A percentile compares a stretch with the other conserved stretches of the same genome.
Conservation (phyloP, 495 filamentous ascomycete species). For the Xylaria scruposa region DNA sequence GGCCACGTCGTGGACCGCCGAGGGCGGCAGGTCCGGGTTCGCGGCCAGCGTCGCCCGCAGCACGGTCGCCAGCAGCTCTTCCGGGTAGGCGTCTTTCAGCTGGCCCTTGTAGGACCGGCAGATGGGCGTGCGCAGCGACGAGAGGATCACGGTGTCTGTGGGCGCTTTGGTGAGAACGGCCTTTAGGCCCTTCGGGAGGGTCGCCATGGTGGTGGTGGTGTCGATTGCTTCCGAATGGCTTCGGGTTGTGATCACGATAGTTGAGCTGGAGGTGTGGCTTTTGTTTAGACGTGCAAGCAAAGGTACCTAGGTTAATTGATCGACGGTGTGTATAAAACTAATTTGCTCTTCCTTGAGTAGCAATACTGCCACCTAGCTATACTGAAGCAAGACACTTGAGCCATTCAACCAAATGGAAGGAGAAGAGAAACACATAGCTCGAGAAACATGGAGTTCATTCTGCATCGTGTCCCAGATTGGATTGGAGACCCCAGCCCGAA, state of each 20-base stretch:
- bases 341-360: not conserved
- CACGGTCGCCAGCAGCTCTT: constrained; percentile 84
- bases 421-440: not conserved
- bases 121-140: constrained; percentile 84
- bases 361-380: not conserved
- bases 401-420: not conserved
- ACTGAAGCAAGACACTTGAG: not conserved
- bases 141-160: constrained; percentile 86
- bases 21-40: constrained; percentile 76
- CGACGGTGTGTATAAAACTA: not conserved
- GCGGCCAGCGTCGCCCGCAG: constrained; percentile 79
- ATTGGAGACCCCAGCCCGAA: not conserved
- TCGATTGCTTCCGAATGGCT: not conserved
- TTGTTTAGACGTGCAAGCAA: too few relatives aligned
- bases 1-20: constrained; percentile 76
- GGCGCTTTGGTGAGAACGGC: constrained; percentile 82
- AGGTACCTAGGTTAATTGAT: too few relatives aligned
- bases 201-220: constrained; percentile 32
- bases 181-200: constrained; percentile 63
- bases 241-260: not conserved
- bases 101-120: constrained; percentile 81
- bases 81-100: constrained; percentile 88
- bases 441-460: not conserved
- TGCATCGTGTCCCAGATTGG: not conserved
- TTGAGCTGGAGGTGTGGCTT: too few relatives aligned